Conservation (phyloP, 768 basidiomycete genomes). For the Myochromella boudieri region DNA sequence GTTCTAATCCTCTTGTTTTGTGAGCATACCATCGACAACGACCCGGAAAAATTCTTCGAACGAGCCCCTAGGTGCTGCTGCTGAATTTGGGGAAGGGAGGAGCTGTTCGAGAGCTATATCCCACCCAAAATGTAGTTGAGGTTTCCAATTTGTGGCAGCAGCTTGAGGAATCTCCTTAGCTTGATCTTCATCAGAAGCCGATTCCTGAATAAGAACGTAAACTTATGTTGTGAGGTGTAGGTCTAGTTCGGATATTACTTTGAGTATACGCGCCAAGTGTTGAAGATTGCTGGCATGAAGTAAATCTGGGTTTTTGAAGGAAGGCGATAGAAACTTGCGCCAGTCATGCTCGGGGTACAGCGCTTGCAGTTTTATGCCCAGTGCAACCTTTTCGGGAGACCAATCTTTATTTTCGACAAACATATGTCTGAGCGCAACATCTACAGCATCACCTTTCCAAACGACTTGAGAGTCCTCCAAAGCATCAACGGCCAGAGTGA, state of each 20-base stretch:
- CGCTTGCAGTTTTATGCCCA: slow-evolving; percentile 70
- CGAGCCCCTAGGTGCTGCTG: slow-evolving; percentile 47
- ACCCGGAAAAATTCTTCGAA: slow-evolving; percentile 91
- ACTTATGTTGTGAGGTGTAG: slow-evolving; percentile 5
- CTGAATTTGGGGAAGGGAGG: slow-evolving; percentile 47
- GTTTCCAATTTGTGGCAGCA: slow-evolving; percentile 71
- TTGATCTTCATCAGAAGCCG: slow-evolving; percentile 54
- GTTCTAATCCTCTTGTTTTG: neutral
- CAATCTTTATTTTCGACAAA: slow-evolving; percentile 60
- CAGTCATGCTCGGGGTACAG: slow-evolving; percentile 64
- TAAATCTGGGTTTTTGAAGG: slow-evolving; percentile 75
- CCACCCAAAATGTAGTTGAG: slow-evolving; percentile 93
- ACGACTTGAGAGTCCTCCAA: slow-evolving; percentile 55
- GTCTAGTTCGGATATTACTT: slow-evolving; percentile 43
- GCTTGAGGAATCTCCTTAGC: slow-evolving; percentile 46
- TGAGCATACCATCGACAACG: slow-evolving; percentile 82
- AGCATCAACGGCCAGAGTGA: slow-evolving; percentile 62
- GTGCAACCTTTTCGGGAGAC: slow-evolving; percentile 88
- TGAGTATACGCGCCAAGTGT: slow-evolving; percentile 73
- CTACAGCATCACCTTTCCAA: slow-evolving; percentile 72
- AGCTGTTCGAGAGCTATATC: slow-evolving; percentile 75
- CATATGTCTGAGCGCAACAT: slow-evolving; percentile 46
- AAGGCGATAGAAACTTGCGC: slow-evolving; percentile 61
- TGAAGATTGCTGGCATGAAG: slow-evolving; percentile 73
- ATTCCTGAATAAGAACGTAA: slow-evolving; percentile 43